phyloP scores from a whole-genome alignment of 805 yeast species.

The Sungouiella thailandica region DNA sequence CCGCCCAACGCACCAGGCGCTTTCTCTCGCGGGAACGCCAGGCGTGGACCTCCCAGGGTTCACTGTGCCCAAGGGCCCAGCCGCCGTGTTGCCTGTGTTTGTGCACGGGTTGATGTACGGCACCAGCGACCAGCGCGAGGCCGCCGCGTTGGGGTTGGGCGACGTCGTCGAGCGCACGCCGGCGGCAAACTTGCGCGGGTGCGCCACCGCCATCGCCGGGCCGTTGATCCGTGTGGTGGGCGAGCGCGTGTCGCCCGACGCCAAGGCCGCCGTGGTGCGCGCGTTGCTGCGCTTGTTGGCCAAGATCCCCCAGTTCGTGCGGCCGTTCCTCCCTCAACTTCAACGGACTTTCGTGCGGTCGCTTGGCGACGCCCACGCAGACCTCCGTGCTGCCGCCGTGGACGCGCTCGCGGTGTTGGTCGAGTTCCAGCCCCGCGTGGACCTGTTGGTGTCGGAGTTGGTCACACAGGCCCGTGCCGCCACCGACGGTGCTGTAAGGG shows the following conservation, averaged over 20 bases:
- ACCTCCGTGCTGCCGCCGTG: constrained; percentile 80
- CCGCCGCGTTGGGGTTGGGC: constrained; percentile 84
- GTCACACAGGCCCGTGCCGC: constrained; percentile 68
- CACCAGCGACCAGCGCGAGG: constrained; percentile 72
- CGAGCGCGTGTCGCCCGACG: constrained; percentile 85
- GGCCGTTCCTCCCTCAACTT: constrained; percentile 95
- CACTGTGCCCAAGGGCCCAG: constrained; percentile 75
- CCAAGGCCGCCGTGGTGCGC: constrained; percentile 87
- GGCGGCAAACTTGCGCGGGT: constrained; percentile 74
- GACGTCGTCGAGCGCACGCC: constrained; percentile 83
- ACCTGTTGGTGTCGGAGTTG: constrained; percentile 82
- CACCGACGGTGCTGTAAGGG: constrained; percentile 65
- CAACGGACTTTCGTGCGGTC: constrained; percentile 96
- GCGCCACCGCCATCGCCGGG: constrained; percentile 92
- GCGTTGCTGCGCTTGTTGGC: constrained; percentile 75
- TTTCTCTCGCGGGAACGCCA: constrained; percentile 56
- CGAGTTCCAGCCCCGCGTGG: constrained; percentile 87
- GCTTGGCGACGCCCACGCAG: constrained; percentile 70
- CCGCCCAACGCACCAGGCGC: constrained; percentile 72
- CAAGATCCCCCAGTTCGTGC: constrained; percentile 83
- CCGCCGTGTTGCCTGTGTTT: constrained; percentile 84
- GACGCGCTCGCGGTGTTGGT: constrained; percentile 84
- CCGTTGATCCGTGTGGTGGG: constrained; percentile 97
- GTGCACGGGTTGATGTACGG: constrained; percentile 96
- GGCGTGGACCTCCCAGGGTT: constrained; percentile 73